Conservation (phyloP, 1,284 basidiomycete species). For the Clitocybe nebularis region DNA sequence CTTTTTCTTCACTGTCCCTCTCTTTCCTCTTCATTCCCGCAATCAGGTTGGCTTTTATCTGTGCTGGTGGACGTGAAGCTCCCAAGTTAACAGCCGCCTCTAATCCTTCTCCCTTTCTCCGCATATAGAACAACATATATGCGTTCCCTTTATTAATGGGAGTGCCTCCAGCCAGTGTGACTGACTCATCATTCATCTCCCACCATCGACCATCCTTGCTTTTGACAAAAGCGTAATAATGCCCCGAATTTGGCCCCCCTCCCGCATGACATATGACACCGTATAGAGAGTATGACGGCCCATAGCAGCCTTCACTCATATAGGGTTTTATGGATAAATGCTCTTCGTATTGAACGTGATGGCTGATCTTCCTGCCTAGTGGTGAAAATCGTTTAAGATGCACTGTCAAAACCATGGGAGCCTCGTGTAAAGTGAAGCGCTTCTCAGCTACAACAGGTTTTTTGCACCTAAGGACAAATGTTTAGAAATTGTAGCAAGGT, state of each 20-base stretch:
- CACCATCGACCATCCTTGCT: conserved; percentile 75
- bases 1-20: conserved; percentile 33
- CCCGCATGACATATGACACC: conserved; percentile 95
- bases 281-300: conserved; percentile 84
- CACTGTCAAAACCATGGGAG: conserved; percentile 90
- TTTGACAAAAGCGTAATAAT: conserved; percentile 91
- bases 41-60: conserved; percentile 40
- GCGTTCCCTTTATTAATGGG: conserved; percentile 76
- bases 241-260: conserved; percentile 89
- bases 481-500: conserved; percentile 6
- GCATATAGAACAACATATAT: conserved; percentile 92
- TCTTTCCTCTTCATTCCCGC: conserved; percentile 59
- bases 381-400: conserved; percentile 96
- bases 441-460: conserved; percentile 86
- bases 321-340: conserved; percentile 72
- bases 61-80: conserved; percentile 17
- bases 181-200: conserved; percentile 92
- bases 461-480: conserved; percentile 65
- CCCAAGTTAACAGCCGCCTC: conserved; percentile 51
- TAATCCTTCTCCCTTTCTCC: conserved; percentile 68
- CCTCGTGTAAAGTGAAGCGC: conserved; percentile 82
- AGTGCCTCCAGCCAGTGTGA: conserved; percentile 39
- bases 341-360: conserved; percentile 78
- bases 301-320: conserved; percentile 79
- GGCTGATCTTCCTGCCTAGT: conserved; percentile 82